Conservation (phyloP, 2,329 filamentous ascomycete species). For the Colletotrichum sp. region DNA sequence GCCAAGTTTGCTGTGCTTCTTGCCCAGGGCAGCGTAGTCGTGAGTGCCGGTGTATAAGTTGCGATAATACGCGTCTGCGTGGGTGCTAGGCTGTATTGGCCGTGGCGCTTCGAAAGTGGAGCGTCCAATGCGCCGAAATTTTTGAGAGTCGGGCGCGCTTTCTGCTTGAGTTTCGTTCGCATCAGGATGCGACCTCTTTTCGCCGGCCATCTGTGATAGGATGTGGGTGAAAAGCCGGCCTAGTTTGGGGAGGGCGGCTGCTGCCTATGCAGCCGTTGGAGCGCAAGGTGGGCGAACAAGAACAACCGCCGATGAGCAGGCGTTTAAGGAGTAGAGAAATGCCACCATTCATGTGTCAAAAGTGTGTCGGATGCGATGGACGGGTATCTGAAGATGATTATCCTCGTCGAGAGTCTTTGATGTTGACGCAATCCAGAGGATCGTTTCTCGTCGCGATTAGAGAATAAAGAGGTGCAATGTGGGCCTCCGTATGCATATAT, state of each 20-base stretch:
- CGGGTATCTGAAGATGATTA: neutral
- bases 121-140: neutral
- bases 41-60: constrained; percentile 44
- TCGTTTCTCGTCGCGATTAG: neutral
- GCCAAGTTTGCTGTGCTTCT: constrained; percentile 45
- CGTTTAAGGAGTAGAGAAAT: fast-evolving
- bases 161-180: neutral
- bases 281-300: neutral
- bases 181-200: neutral
- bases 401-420: neutral
- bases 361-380: neutral
- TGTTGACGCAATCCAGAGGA: neutral
- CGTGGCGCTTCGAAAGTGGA: neutral
- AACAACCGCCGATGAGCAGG: neutral
- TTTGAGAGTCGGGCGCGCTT: neutral
- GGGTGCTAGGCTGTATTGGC: neutral
- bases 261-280: neutral
- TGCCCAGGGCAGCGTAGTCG: constrained; percentile 48
- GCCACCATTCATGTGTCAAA: neutral
- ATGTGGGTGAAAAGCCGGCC: neutral
- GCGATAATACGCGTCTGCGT: constrained; percentile 25
- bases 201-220: neutral
- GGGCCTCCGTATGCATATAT: neutral
- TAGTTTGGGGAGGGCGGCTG: too few relatives aligned
- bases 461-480: neutral